Base-by-base conservation (phyloP, 2,329 filamentous ascomycete species). In the Aspergillus novofumigatus region DNA sequence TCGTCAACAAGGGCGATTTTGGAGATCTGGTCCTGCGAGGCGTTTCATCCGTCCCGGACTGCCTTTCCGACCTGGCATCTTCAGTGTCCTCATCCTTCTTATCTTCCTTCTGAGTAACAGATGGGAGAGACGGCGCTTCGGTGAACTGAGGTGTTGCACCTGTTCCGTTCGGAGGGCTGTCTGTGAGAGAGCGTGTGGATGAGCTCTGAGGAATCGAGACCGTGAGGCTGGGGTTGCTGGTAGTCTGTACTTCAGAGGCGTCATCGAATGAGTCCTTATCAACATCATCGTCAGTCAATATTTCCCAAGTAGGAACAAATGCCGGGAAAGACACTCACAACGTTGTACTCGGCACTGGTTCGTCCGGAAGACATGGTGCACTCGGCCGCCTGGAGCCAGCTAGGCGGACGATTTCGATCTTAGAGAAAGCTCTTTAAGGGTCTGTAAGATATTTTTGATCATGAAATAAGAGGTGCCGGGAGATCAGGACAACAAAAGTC, bases 191-290 rank as follows among this genome's bases (percentile, higher is more conserved):
- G 59, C 88, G 84, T 53, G 84, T 78, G 35, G 85, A 86, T 49
- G 79, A 75, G 49, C 68, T 73, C 53, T 67, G 64, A 49, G 71
- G 70, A 23, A 74, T 68, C 41, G 68, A 65, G 54, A 70, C 62
- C 47, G 64, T 65, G 49, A 70, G 65, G 48, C 61, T 69, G 23
- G 68, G n/a, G 23, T 25, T 65, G 52, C 62, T 59, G 57, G 65
- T 58, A 55, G 62, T 62, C 64, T 70, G 60, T 64, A 72, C 62
- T 73, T 79, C 68, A 81, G 83, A 73, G 55, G 90, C 91, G 80
- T 96, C 91, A 77, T 96, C 91, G 69, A 95, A 96, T 17, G 83
- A 84, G 67, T 92, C 88, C 87, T 91, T 70, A 21, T 57, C 44
- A 28, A n/a, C 50, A 49, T 47, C 55, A 45, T 51, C 9, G 17